Base-by-base conservation (phyloP, 139 green algal species). In the Marvania coccoides region DNA sequence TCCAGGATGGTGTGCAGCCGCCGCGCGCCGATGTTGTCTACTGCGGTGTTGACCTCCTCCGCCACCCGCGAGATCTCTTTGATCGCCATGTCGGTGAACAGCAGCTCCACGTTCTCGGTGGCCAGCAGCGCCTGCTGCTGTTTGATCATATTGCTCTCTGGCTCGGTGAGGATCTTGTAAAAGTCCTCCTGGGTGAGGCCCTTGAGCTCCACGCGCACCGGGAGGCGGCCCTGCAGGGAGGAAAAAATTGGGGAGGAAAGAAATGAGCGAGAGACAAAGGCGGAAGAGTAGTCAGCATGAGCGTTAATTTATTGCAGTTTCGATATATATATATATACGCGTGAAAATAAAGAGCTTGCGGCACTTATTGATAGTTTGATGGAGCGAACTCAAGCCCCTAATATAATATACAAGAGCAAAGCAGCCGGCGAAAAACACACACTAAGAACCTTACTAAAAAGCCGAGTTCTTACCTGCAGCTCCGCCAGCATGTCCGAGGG, bases 151-250 rank as follows among this genome's bases (percentile, higher is more conserved):
- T 94, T 83, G 61, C 56, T 45, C 55, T 86, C 72, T 3, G 81
- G 78, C 64, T 87, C 81, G 10, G 78, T 86, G 9, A 87, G 70
- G 35, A 87, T 87, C 19, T 66, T 63, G 61, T 80, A 76, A 31
- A 87, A 83, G 61, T 87, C 81, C 19, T 70, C 57, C 39, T 51
- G 33, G 13, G 83, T 87, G 15, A 91, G 82, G 3, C 86, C 86
- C 47, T 96, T 93, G 23, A 98, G 82, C 79, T 98, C 90, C 31
- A 98, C 93, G 14, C 93, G 83, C 33, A 98, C 96, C 30, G 93
- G 93, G 47, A 98, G 81, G 0, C 93, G 80, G 4, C 93, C 93
- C 76, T 96, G 84, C n/a, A n/a, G n/a, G n/a, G n/a, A n/a, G n/a
- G n/a, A n/a, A n/a, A n/a, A n/a, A n/a, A n/a, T n/a, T n/a, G n/a